Conservation (phyloP, 2,329 filamentous ascomycete genomes). For the Diaporthe sp. region DNA sequence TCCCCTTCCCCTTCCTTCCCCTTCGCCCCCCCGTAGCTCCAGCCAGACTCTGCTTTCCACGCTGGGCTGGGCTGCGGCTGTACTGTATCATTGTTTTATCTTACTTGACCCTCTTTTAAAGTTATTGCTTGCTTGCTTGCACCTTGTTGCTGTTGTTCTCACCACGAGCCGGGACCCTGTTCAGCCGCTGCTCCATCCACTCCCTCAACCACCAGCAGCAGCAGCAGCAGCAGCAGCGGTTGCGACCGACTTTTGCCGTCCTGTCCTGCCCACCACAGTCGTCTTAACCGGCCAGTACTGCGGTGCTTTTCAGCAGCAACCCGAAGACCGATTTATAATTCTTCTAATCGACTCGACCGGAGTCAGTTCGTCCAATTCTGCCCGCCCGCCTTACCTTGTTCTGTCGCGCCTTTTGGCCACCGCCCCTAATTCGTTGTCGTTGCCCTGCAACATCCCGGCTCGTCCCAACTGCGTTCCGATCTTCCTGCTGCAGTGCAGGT, state of each 20-base stretch:
- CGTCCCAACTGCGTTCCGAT: constrained; percentile 10
- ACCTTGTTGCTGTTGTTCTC: constrained; percentile 19
- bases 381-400: neutral
- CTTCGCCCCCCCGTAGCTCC: constrained; percentile 10
- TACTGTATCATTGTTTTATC: constrained; percentile 27
- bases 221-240: neutral
- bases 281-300: constrained; percentile 35
- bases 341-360: constrained; percentile 24
- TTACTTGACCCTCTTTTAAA: constrained; percentile 15
- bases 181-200: constrained; percentile 24
- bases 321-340: constrained; percentile 13
- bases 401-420: neutral
- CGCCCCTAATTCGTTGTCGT: constrained; percentile 21
- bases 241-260: constrained; percentile 17
- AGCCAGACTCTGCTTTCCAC: constrained; percentile 21
- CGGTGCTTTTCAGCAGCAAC: constrained; percentile 8
- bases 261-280: constrained; percentile 28
- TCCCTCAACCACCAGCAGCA: neutral
- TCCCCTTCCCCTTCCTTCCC: neutral
- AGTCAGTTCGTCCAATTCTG: neutral
- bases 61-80: constrained; percentile 23
- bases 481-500: neutral
- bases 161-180: constrained; percentile 22
- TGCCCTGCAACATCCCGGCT: constrained; percentile 20
- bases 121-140: constrained; percentile 1